Conservation (phyloP, 2,329 filamentous ascomycete genomes). For the Helotiales sp. region DNA sequence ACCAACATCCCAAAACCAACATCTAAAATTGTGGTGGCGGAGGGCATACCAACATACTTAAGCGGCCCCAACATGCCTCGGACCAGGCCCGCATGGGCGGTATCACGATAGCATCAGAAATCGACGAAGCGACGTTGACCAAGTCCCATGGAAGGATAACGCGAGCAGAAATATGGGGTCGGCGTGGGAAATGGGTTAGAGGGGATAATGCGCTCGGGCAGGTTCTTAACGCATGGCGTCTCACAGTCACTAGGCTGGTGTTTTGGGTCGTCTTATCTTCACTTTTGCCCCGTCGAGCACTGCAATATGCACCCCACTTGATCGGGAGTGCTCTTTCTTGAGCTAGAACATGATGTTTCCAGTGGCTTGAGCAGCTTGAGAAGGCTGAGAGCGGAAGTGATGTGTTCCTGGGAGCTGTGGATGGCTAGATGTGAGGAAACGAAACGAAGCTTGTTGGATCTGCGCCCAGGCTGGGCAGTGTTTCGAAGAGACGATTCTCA, state of each 20-base stretch:
- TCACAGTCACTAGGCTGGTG: background rate
- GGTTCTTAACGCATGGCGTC: background rate
- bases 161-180: background rate
- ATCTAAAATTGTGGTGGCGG: background rate
- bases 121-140: background rate
- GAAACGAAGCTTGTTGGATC: background rate
- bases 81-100: background rate
- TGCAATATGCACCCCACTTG: background rate
- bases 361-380: too few species aligned
- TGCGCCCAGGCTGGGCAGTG: background rate
- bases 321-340: background rate
- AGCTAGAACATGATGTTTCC: background rate
- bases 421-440: background rate
- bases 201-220: background rate
- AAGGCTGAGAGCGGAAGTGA: background rate
- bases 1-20: background rate
- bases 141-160: background rate
- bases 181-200: background rate
- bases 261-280: constrained; percentile 2
- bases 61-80: background rate
- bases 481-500: background rate
- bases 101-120: background rate
- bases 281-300: background rate
- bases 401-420: background rate
- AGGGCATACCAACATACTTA: background rate